phyloP scores from a whole-genome alignment of 495 filamentous ascomycete species.

The Penicillium paradoxum region DNA sequence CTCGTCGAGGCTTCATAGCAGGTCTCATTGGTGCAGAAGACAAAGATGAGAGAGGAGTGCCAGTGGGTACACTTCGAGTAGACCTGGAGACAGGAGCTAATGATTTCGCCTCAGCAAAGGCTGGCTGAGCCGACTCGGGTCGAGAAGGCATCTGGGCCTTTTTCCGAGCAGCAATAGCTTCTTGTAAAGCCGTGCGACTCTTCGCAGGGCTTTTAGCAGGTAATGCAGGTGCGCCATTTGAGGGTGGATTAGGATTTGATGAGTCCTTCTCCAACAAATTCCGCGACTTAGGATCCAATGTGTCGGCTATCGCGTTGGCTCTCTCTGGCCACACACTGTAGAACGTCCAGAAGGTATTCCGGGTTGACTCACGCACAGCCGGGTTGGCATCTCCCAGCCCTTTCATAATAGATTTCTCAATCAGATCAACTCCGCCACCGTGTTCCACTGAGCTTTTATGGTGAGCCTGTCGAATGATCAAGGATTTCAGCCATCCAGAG shows the following conservation, averaged over 20 bases:
- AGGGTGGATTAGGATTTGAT: constrained; percentile 67
- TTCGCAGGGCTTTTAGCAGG: constrained; percentile 27
- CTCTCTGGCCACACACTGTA: constrained; percentile 67
- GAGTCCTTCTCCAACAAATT: constrained; percentile 71
- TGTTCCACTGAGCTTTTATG: constrained; percentile 82
- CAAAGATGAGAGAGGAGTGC: constrained; percentile 39
- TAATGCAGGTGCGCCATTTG: constrained; percentile 35
- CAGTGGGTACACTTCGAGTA: constrained; percentile 30
- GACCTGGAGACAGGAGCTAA: constrained; percentile 37
- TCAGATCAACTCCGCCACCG: constrained; percentile 68
- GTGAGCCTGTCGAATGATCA: constrained; percentile 71
- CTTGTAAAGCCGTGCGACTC: constrained; percentile 56
- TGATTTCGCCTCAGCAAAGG: constrained; percentile 39
- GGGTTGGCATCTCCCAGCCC: constrained; percentile 83
- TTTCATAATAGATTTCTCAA: constrained; percentile 85
- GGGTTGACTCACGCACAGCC: constrained; percentile 75
- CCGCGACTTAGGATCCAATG: constrained; percentile 68
- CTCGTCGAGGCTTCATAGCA: constrained; percentile 39
- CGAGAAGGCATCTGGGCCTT: constrained; percentile 59
- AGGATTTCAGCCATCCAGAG: constrained; percentile 74
- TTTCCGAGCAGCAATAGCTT: constrained; percentile 81
- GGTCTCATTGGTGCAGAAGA: constrained; percentile 58
- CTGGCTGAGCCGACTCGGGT: constrained; percentile 67
- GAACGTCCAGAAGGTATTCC: constrained; percentile 81
- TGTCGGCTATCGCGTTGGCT: constrained; percentile 69